phyloP scores from a whole-genome alignment of 2,329 filamentous ascomycete species.

The Scopulariopsis brevicaulis region DNA sequence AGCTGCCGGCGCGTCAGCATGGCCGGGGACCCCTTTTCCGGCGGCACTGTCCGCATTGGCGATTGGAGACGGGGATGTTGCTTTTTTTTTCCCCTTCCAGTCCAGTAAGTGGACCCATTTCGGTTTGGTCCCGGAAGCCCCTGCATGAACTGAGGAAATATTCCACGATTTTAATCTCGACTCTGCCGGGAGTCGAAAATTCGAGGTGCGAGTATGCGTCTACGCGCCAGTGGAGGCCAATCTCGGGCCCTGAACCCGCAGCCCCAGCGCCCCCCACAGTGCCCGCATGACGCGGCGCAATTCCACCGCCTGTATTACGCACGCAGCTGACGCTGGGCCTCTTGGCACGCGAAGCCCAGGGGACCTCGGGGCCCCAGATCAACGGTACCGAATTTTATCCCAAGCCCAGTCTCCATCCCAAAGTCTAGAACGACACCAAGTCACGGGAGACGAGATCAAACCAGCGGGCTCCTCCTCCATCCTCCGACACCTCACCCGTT shows the following conservation, averaged over 20 bases:
- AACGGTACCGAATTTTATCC: background rate
- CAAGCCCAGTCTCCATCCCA: background rate
- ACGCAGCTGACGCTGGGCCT: background rate
- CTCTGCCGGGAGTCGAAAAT: too few species aligned
- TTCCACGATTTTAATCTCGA: too few species aligned
- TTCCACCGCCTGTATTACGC: background rate
- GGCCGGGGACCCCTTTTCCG: too few species aligned
- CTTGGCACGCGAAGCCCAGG: background rate
- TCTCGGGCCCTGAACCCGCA: background rate
- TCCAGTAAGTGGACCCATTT: too few species aligned
- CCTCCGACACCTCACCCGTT: background rate
- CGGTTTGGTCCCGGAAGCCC: too few species aligned
- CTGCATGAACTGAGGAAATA: too few species aligned
- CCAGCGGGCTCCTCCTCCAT: background rate
- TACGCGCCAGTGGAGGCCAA: too few species aligned
- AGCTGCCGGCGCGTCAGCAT: too few species aligned
- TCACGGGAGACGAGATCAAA: background rate
- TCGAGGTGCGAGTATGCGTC: too few species aligned
- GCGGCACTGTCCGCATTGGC: too few species aligned
- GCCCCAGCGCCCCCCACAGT: background rate
- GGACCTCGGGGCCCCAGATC: background rate
- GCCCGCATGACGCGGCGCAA: background rate
- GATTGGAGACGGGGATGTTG: too few species aligned
- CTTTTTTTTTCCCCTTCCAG: too few species aligned
- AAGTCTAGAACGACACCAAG: background rate